Evolutionary conservation across 345 rosid genomes (phyloP).

Genomic region (Stellera chamaejasme): DNA sequence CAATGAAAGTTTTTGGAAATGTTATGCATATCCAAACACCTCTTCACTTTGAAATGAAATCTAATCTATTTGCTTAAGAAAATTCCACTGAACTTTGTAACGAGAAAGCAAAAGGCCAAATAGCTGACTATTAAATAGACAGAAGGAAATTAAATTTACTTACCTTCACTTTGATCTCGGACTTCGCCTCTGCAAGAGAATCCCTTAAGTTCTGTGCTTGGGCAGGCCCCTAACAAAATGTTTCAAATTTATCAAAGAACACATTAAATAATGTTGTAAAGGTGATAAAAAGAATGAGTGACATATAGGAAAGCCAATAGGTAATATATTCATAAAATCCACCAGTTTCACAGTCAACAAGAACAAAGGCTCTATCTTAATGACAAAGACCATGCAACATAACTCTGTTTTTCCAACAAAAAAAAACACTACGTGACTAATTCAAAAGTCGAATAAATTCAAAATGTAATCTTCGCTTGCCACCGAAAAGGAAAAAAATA

Average conservation of each 20-base stretch:
- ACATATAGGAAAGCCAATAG: neutral
- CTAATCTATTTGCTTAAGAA: neutral
- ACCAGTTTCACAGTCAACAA: neutral
- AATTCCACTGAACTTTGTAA: neutral
- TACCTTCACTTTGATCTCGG: slow-evolving; percentile 34
- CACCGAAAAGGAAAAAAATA: too few species aligned
- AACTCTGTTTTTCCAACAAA: too few species aligned
- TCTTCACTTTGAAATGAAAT: too few species aligned
- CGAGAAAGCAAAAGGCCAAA: too few species aligned
- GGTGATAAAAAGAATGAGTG: neutral
- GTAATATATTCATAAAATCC: neutral
- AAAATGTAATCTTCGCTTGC: too few species aligned
- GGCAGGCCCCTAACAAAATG: slow-evolving; percentile 16
- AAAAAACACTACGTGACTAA: too few species aligned
- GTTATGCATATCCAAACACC: neutral
- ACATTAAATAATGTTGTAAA: neutral
- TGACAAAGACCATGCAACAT: too few species aligned
- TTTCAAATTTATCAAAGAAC: neutral
- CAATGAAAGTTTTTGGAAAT: too few species aligned
- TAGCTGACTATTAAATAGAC: too few species aligned
- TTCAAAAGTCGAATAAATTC: too few species aligned
- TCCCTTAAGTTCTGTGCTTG: slow-evolving; percentile 34
- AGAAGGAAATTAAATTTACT: neutral
- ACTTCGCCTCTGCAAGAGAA: slow-evolving; percentile 36
- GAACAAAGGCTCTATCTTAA: too few species aligned